Conservation (phyloP, 2,329 filamentous ascomycete genomes). For the Fusarium sp. region DNA sequence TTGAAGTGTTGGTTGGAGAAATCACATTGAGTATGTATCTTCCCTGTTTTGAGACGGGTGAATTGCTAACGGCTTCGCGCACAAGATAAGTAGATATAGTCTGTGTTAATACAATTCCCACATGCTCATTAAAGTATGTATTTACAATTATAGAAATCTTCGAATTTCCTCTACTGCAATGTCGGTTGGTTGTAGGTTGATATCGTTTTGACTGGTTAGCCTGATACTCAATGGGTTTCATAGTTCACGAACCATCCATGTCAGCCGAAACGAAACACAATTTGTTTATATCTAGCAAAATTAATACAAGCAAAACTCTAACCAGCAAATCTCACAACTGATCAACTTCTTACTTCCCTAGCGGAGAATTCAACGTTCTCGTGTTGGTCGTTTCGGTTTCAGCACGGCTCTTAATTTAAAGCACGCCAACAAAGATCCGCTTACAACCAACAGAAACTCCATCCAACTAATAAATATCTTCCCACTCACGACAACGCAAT, state of each 20-base stretch:
- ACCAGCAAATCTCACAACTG: not conserved
- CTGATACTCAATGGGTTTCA: not conserved
- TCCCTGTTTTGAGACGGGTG: not conserved
- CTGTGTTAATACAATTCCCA: not conserved
- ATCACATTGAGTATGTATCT: not conserved
- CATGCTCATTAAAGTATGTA: no score
- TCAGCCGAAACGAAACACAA: not conserved
- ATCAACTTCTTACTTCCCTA: not conserved
- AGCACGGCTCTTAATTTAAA: constrained; percentile 5
- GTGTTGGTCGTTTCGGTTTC: constrained; percentile 23
- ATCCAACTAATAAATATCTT: not conserved
- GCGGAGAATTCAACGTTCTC: not conserved
- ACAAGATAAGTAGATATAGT: not conserved
- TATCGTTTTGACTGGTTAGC: not conserved
- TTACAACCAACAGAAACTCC: not conserved
- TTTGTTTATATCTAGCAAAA: not conserved
- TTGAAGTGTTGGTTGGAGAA: not conserved
- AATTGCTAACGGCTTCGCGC: fast-evolving
- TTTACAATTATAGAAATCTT: no score
- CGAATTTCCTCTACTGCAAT: no score
- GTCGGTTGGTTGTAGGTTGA: not conserved
- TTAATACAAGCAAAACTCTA: not conserved
- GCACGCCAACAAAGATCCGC: not conserved
- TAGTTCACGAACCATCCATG: not conserved
- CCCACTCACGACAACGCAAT: not conserved